Conservation (phyloP, 257 asterid species). For the Eustoma russellianum region DNA sequence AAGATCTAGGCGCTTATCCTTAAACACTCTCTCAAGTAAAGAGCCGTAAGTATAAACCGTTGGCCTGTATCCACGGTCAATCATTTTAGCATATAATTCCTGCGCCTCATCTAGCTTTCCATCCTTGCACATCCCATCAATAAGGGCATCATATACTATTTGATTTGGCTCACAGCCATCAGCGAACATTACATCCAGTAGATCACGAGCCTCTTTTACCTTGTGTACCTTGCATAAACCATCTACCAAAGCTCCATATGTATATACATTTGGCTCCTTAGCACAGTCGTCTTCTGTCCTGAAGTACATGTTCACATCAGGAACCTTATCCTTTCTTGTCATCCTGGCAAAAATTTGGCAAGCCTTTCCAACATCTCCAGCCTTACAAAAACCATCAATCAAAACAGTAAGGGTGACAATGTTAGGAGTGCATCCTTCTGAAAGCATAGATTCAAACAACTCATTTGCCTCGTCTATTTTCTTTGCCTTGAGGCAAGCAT, state of each 20-base stretch:
- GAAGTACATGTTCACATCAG: constrained; percentile 66
- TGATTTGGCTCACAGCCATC: constrained; percentile 77
- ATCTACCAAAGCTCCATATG: constrained; percentile 86
- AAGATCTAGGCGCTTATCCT: constrained; percentile 85
- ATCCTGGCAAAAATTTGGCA: constrained; percentile 71
- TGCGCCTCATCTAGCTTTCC: constrained; percentile 94
- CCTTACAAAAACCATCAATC: constrained; percentile 92
- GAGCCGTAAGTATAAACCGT: constrained; percentile 75
- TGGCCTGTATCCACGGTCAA: constrained; percentile 59
- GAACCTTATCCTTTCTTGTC: constrained; percentile 44
- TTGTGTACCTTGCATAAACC: constrained; percentile 87
- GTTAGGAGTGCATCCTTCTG: constrained; percentile 73
- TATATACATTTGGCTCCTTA: constrained; percentile 59
- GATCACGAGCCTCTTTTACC: constrained; percentile 66
- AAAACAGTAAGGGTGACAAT: constrained; percentile 78
- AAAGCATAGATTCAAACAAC: constrained; percentile 69
- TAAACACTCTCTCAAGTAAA: constrained; percentile 69
- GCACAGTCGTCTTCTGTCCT: constrained; percentile 27
- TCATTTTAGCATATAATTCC: constrained; percentile 66
- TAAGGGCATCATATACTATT: constrained; percentile 74
- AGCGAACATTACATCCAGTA: constrained; percentile 56
- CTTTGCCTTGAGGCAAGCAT: constrained; percentile 82
- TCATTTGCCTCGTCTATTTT: constrained; percentile 56
- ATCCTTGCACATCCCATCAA: constrained; percentile 89
- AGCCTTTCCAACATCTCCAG: constrained; percentile 71